Base-by-base conservation (phyloP, 768 basidiomycete species). In the Rhizopogon vesiculosus region DNA sequence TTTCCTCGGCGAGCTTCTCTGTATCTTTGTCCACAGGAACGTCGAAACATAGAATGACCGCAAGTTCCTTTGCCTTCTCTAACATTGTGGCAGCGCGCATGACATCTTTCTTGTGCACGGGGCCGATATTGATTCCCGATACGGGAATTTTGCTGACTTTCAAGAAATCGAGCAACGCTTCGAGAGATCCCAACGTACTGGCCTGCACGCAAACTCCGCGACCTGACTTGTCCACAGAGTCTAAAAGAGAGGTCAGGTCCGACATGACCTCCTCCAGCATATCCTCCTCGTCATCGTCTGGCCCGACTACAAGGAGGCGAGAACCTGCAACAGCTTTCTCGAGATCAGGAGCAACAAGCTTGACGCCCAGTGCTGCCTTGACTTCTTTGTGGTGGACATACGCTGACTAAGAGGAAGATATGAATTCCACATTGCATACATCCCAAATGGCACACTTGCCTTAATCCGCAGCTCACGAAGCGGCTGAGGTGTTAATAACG, bases 251-350 rank as follows among this genome's bases (percentile, higher is more conserved):
- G 12, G 92, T 93, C 35, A 99, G 77, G 68, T 98, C 97, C 15
- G 91, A 87, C 96, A 98, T 98, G 64, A 98, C 85, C 71, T 97
- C 93, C 51, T 97, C 94, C 67, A 85, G 87, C 33, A 98, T 74
- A 40, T 93, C 93, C 48, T 97, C 96, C 66, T 98, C 96, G 61
- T 98, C 95, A 61, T 98, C 95, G 62, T 98, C 95, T 51, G 93
- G 93, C 16, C 95, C 91, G 46, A 88, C 82, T 31, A 98, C 91
- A 48, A 98, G 83, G 50, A 99, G 76, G 8, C 93, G 87, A 41
- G 96, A 98, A 64, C 97, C 97, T 57, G 96, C 96, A 58, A 98
- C 96, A 12, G 97, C 95, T 69, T 98, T 98, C 65, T 98, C 97
- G 18, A 99, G 82, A 66, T 97, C 96, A 1, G 96, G 88, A 0